Evolutionary conservation across 2,329 filamentous ascomycete genomes (phyloP).

Genomic region (Diplodia mutila): DNA sequence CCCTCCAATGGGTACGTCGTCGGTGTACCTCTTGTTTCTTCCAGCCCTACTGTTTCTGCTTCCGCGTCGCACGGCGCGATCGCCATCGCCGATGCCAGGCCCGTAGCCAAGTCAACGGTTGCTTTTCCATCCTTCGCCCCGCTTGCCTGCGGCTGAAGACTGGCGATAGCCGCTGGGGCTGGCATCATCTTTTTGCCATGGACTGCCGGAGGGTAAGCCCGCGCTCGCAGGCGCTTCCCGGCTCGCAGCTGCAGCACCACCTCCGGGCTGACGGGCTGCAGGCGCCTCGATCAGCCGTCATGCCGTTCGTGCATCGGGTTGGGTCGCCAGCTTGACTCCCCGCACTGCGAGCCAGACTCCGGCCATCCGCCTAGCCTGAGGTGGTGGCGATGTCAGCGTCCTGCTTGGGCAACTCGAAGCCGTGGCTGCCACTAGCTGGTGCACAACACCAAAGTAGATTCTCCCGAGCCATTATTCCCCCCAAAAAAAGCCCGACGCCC

Average conservation of each 20-base stretch:
- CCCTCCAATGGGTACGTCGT: neutral
- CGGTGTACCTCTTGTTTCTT: neutral
- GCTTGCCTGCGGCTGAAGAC: slow-evolving; percentile 7
- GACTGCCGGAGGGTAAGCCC: too few species aligned
- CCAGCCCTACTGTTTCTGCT: neutral
- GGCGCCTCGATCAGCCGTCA: neutral
- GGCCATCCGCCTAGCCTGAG: neutral
- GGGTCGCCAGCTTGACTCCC: neutral
- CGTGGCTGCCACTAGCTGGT: neutral
- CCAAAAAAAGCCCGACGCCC: neutral
- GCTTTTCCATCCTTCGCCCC: slow-evolving; percentile 8
- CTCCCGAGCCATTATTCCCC: neutral
- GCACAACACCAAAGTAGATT: slow-evolving; percentile 19
- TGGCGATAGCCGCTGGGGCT: too few species aligned
- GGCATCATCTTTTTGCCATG: too few species aligned
- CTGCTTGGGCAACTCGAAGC: slow-evolving; percentile 5
- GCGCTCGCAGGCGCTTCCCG: neutral
- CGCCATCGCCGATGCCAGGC: neutral
- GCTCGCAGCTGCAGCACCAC: slow-evolving; percentile 14
- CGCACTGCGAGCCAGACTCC: neutral
- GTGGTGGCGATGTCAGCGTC: slow-evolving; percentile 13
- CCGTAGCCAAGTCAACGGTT: neutral
- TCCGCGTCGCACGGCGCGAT: neutral
- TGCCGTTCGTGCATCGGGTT: neutral
- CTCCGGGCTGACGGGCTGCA: slow-evolving; percentile 11